Base-by-base conservation (phyloP, 2,329 filamentous ascomycete species). In the Neocucurbitaria cava region DNA sequence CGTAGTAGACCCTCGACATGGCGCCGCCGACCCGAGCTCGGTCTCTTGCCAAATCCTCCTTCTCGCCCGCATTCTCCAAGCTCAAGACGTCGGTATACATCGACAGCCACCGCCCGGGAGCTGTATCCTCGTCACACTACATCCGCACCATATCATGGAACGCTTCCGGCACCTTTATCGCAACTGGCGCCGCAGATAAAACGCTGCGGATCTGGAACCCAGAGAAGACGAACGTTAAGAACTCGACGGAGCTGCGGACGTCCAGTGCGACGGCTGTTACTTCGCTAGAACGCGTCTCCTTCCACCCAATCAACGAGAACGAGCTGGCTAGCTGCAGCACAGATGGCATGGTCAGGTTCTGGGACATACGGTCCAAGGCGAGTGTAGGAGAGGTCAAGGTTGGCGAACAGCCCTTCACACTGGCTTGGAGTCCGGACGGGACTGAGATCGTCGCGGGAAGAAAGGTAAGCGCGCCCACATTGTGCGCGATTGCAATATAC, bases 81-180 rank as follows among this genome's bases (percentile, higher is more conserved):
- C 81, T 90, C 40, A 89, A 90, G 72, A 89, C 87, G 20, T 87
- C 90, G 65, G 82, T 84, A 17, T 95, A 95, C 76, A 68, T 69
- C 56, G 79, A 81, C 60, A 69, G 69, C 35, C 60, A 62, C 17
- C 70, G 74, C n/a, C 68, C 73, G 0, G 66, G 67, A 6, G 69
- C 68, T 8, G 66, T 73, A 11, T 69, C 73, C 7, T 64, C 68
- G 11, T 64, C 65, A 33, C 74, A 76, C 47, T 73, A 64, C 55
- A 70, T 96, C 52, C 87, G 90, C 36, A 89, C 89, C 1, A 88
- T 98, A 62, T 88, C 90, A 35, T 98, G 94, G 94, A 96, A 94
- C 62, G 91, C 93, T 0, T 81, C 91, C 0, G 92, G 94, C 30
- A 89, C 86, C 8, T 81, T 95, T 55, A 87, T 98, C 56, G 94